Conservation (phyloP, 2,329 filamentous ascomycete genomes). For the Arthrinium phaeospermum region DNA sequence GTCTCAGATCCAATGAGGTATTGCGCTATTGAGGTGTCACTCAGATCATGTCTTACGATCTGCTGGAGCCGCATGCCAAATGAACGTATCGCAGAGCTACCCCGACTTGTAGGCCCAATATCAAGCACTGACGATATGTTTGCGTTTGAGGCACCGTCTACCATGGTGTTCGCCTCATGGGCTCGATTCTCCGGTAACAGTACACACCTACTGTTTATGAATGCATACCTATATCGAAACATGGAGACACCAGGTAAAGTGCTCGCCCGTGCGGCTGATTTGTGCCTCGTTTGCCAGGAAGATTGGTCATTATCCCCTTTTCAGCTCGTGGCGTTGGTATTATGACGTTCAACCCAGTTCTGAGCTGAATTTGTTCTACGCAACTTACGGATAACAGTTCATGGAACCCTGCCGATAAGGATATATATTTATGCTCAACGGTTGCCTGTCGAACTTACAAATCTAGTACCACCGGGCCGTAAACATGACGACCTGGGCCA, state of each 20-base stretch:
- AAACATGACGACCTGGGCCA: neutral
- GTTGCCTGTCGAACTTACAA: neutral
- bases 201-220: neutral
- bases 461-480: neutral
- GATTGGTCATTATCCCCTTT: neutral
- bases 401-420: neutral
- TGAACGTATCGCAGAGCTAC: neutral
- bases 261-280: conserved; percentile 4
- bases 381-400: neutral
- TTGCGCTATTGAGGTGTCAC: neutral
- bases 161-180: neutral
- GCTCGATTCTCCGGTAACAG: neutral
- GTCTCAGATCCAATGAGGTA: neutral
- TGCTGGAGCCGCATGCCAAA: neutral
- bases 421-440: neutral
- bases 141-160: neutral
- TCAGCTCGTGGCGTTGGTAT: conserved; percentile 2
- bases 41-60: neutral
- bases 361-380: neutral
- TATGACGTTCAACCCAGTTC: neutral
- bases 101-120: neutral
- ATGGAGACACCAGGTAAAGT: neutral
- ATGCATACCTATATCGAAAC: neutral
- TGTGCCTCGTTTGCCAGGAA: neutral
- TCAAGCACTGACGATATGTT: neutral